These are phyloP conservation scores for Cladophialophora exuberans DNA, from an alignment of 2,329 filamentous ascomycete species.

Conservation along the genomic window DNA sequence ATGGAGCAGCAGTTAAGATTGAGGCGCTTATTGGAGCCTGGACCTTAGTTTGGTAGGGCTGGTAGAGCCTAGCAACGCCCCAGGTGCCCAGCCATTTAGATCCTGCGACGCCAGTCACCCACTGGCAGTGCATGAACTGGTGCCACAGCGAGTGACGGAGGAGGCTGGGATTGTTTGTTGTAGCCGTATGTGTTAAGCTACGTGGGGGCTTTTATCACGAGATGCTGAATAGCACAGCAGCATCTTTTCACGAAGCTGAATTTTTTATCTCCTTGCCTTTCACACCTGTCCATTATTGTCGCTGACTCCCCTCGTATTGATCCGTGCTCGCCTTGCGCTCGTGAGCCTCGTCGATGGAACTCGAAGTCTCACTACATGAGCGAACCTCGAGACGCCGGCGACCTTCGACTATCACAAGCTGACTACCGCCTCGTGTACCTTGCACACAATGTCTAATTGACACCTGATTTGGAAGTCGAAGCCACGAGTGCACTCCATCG, in stretches of 20 bases:
- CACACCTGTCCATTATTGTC: background rate
- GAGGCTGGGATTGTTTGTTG: background rate
- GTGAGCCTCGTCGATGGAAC: conserved; percentile 21
- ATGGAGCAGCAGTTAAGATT: too few species aligned
- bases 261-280: background rate
- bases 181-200: background rate
- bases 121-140: conserved; percentile 3
- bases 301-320: background rate
- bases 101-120: too few species aligned
- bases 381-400: conserved; percentile 22
- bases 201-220: background rate
- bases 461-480: too few species aligned
- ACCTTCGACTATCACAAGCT: too few species aligned
- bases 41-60: background rate
- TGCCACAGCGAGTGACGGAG: background rate
- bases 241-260: conserved; percentile 5
- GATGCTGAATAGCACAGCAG: background rate
- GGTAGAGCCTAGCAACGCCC: background rate
- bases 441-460: conserved; percentile 3
- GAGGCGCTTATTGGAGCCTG: too few species aligned
- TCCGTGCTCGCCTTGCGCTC: background rate
- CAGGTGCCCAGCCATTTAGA: background rate
- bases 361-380: conserved; percentile 16
- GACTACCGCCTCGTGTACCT: too few species aligned
- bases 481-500: too few species aligned